Evolutionary conservation across 805 yeast species (phyloP).

Genomic region (Candida jianshihensis): DNA sequence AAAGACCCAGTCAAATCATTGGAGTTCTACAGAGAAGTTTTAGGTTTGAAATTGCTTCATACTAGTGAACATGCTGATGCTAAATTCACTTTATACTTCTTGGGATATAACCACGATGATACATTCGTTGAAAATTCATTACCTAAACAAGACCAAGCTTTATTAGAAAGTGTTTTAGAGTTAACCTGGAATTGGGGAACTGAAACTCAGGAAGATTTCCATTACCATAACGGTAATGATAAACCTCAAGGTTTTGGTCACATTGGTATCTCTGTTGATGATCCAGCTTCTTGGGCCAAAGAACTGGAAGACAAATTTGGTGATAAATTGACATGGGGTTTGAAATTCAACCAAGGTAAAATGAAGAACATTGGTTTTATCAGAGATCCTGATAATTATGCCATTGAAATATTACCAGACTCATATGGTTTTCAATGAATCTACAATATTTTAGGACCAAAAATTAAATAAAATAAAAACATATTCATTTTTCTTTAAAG

Average conservation of each 20-base stretch:
- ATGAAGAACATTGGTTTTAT: slow-evolving; percentile 63
- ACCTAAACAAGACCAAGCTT: slow-evolving; percentile 26
- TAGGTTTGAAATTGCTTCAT: slow-evolving; percentile 74
- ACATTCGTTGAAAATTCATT: slow-evolving; percentile 37
- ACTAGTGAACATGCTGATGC: slow-evolving; percentile 56
- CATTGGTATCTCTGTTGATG: slow-evolving; percentile 62
- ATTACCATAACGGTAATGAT: slow-evolving; percentile 80
- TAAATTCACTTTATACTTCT: slow-evolving; percentile 77
- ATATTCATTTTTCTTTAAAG: slow-evolving; percentile 30
- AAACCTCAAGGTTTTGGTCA: slow-evolving; percentile 83
- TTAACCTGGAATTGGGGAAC: slow-evolving; percentile 96
- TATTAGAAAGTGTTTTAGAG: slow-evolving; percentile 70
- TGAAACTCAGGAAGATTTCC: slow-evolving; percentile 66
- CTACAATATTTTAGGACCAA: too few species aligned
- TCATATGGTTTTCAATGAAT: background rate
- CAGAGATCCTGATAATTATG: slow-evolving; percentile 87
- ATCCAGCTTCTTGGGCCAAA: slow-evolving; percentile 51
- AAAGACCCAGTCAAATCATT: slow-evolving; percentile 75
- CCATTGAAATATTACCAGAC: slow-evolving; percentile 59
- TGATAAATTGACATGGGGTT: slow-evolving; percentile 50
- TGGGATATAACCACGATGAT: slow-evolving; percentile 57
- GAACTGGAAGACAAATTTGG: slow-evolving; percentile 40
- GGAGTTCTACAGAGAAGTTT: slow-evolving; percentile 66
- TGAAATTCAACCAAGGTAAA: slow-evolving; percentile 48
- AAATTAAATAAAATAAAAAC: too few species aligned